Conservation (phyloP, 176 grass and related monocot species). For the Aegilops speltoides region DNA sequence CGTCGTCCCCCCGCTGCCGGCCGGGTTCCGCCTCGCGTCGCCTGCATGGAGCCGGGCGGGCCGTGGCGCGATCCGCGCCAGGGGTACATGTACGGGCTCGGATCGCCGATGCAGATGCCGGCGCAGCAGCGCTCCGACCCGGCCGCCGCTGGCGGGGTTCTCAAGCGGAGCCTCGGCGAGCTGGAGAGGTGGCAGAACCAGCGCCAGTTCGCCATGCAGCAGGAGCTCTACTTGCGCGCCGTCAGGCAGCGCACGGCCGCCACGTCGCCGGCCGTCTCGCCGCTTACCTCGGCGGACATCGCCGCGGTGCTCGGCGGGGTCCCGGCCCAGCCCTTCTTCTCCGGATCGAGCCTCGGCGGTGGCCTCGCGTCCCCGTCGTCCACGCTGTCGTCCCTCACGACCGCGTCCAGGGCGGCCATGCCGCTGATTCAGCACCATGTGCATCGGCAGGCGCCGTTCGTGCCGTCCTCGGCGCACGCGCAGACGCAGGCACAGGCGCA, state of each 20-base stretch:
- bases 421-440: constrained; percentile 41
- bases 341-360: constrained; percentile 43
- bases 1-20: not conserved
- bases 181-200: constrained; percentile 68
- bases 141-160: constrained; percentile 39
- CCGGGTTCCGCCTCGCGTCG: too few relatives aligned
- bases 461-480: constrained; percentile 22
- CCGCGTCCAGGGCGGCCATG: constrained; percentile 31
- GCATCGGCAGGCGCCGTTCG: constrained; percentile 35
- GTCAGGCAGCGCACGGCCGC: constrained; percentile 64
- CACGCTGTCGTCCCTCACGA: constrained; percentile 58
- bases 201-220: constrained; percentile 52
- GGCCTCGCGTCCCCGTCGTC: constrained; percentile 45
- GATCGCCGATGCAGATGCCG: constrained; percentile 53
- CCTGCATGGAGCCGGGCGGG: constrained; percentile 60
- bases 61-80: constrained; percentile 74
- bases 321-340: constrained; percentile 18
- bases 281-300: constrained; percentile 23
- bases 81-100: constrained; percentile 47
- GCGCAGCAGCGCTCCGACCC: constrained; percentile 42
- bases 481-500: not conserved
- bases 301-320: constrained; percentile 28
- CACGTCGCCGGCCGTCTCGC: constrained; percentile 18
- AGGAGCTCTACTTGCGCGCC: constrained; percentile 53
- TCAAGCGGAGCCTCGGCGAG: constrained; percentile 76